Percentiles rank a stretch among this genome's conserved stretches.
Conservation (phyloP, 257 asterid species). For the Jacaranda copaia region DNA sequence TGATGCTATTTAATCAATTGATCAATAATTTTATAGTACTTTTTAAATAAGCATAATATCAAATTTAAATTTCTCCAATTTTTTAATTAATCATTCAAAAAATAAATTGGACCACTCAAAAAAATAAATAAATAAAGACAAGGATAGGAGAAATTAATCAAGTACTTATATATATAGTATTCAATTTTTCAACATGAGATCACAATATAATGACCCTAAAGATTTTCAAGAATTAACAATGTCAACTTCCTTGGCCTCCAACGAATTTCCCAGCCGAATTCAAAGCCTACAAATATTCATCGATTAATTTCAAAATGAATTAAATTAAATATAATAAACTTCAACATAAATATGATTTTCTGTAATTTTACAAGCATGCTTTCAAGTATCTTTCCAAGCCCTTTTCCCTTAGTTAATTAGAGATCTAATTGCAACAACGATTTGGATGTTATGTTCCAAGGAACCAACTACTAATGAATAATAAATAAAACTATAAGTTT, state of each 20-base stretch:
- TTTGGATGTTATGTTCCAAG: too few relatives aligned
- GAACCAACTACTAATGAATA: too few relatives aligned
- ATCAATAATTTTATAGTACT: too few relatives aligned
- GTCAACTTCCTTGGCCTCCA: slow-evolving; percentile 14
- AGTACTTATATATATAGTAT: background rate
- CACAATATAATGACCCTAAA: background rate
- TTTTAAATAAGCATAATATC: too few relatives aligned
- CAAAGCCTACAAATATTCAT: slow-evolving; percentile 40
- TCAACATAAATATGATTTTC: background rate
- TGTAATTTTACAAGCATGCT: background rate
- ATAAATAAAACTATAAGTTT: too few relatives aligned
- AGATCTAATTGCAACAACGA: too few relatives aligned
- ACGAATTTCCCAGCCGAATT: background rate
- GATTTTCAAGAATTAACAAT: background rate
- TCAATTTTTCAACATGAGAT: background rate
- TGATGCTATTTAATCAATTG: too few relatives aligned
- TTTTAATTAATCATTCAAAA: background rate
- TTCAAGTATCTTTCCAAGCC: too few relatives aligned
- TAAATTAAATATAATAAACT: background rate
- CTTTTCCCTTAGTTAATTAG: too few relatives aligned
- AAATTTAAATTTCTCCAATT: too few relatives aligned
- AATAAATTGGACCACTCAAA: background rate
- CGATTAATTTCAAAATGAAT: background rate
- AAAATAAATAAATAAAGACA: background rate
- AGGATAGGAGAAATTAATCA: background rate